Base-by-base conservation (phyloP, 495 filamentous ascomycete genomes). In the Hyaloscypha variabilis region DNA sequence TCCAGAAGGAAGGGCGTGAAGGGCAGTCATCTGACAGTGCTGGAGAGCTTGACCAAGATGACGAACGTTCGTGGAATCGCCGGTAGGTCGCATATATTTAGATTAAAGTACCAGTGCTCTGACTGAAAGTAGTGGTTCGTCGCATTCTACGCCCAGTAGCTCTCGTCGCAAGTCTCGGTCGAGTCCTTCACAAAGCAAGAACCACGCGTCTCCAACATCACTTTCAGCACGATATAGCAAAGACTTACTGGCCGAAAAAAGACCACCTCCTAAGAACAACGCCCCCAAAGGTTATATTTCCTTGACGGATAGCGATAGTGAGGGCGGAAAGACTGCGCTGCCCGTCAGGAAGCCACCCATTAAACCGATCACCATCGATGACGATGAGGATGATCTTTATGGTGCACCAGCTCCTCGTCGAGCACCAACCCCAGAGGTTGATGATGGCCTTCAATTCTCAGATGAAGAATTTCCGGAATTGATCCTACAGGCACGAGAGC, bases 381-480 rank as follows among this genome's bases (percentile, higher is more conserved):
- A 74, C 25, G 77, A 75, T 28, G 74, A n/a, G n/a, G n/a, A 74
- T 31, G 72, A 72, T 49, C 52, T 67, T 23, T 42, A 69, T 29
- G n/a, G 51, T 36, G 54, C 57, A 39, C 29, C 26, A 50, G 25
- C 24, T 29, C 34, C 31, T 34, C 24, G 36, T 36, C 56, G 63
- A 30, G n/a, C 42, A 10, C 31, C 25, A 50, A 19, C 65, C 29
- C 10, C 8, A 36, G 26, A 46, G 3, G 4, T 10, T 19, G 76
- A 75, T 13, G 76, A 79, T 28, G 70, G 76, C 31, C 19, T 49
- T 2, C 42, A 64, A 30, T 62, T 72, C 8, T 78, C 77, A 5
- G 81, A 81, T 57, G 81, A 83, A 55, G 81, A 83, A 49, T 82
- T 80, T 58, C 74, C 79, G 2, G 80, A 81, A 39, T 69, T 83